Evolutionary conservation across 2,329 filamentous ascomycete genomes (phyloP), one percentile per base, ranked within the genome.

Genomic region (Graphilbum fragrans): DNA sequence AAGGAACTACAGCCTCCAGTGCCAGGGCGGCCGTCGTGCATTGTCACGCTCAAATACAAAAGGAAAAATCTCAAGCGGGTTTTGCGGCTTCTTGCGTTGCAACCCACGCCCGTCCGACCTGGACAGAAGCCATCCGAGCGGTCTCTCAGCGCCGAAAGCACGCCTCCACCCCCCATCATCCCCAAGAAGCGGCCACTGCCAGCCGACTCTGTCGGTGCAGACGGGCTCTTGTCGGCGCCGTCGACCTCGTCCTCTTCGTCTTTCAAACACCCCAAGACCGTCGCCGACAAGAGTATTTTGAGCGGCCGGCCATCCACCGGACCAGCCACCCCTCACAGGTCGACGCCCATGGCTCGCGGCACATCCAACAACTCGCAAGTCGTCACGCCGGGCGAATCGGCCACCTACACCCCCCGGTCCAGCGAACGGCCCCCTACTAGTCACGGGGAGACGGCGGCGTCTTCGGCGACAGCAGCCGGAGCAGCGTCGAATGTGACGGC

Each of bases 341-440:
- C 62, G 2, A 59, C 63, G 2, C 55, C 68, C 42, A 74, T 74
- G 69, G 70, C 65, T 5, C 67, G 71, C 4, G 69, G 66, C 27
- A 62, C 68, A 39, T 74, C 72, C 1, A 71, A 57, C 52, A 71
- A 68, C 50, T 75, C 71, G 1, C 60, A 69, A 45, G 64, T 62
- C 8, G 60, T 67, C 34, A 75, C 72, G 1, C 71, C 72, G 0
- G 67, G 69, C 18, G 66, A 67, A 8, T 49, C 58, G 3, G 59
- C 60, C 37, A 63, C 55, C 38, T 52, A 61, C 35, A 68, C 65
- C 3, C 65, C 65, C 3, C 59, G 62, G 5, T 51, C 58, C 3
- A 56, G 52, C 41, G 60, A 62, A 35, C 58, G 59, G n/a, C 61
- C 58, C 2, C 57, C 60, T 1, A 56, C 58, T 6, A 60, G 64